Evolutionary conservation across 148 eudicot species (phyloP).

Genomic region (Camellia granthamiana): DNA sequence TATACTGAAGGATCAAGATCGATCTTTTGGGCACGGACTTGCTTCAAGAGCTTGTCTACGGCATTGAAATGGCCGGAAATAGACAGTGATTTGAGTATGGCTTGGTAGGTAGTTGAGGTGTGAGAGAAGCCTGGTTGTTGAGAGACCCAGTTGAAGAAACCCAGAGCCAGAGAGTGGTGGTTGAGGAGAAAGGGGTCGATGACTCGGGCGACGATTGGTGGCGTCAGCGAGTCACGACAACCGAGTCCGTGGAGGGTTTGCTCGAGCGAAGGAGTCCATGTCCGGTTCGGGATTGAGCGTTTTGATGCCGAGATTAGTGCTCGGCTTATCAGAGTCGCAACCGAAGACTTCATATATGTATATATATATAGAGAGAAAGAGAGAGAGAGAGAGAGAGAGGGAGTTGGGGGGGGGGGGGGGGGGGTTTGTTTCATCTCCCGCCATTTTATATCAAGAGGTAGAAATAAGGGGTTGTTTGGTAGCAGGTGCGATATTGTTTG

Average conservation of each 20-base stretch:
- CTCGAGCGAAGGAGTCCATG: slow-evolving; percentile 67
- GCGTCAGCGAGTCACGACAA: slow-evolving; percentile 55
- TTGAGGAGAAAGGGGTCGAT: slow-evolving; percentile 77
- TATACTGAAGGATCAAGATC: slow-evolving; percentile 39
- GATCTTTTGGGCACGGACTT: slow-evolving; percentile 36
- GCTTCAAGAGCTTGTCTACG: slow-evolving; percentile 50
- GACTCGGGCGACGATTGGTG: slow-evolving; percentile 68
- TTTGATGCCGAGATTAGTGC: slow-evolving; percentile 47
- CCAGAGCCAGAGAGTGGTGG: slow-evolving; percentile 74
- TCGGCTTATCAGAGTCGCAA: slow-evolving; percentile 50
- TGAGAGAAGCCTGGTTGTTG: slow-evolving; percentile 76
- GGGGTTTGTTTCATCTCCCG: slow-evolving; percentile 15
- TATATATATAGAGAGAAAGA: not conserved
- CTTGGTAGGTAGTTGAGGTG: slow-evolving; percentile 47
- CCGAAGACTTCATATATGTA: not conserved
- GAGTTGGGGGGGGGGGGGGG: not conserved
- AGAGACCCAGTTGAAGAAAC: slow-evolving; percentile 91
- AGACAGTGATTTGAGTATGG: slow-evolving; percentile 64
- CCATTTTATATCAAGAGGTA: not conserved
- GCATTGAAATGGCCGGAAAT: slow-evolving; percentile 52
- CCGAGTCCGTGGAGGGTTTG: slow-evolving; percentile 61
- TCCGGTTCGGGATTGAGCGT: slow-evolving; percentile 24
- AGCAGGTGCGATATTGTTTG: too few relatives aligned
- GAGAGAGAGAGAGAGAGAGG: not conserved
- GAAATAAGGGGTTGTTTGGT: not conserved